Percentiles rank a stretch among this genome's conserved stretches.
phyloP scores from a whole-genome alignment of 495 filamentous ascomycete genomes.

The Pseudevernia furfuracea region DNA sequence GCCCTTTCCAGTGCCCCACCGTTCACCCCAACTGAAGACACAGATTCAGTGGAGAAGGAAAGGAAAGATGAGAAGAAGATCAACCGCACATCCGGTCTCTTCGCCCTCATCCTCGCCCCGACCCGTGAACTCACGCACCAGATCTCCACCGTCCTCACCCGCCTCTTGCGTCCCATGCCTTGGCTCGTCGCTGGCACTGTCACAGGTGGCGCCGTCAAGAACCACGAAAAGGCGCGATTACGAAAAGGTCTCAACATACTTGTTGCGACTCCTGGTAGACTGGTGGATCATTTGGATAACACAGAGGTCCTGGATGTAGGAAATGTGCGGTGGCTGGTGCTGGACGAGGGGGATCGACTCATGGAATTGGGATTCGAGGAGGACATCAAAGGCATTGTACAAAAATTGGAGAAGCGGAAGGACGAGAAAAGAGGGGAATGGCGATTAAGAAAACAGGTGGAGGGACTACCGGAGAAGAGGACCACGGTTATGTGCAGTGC shows the following conservation, averaged over 20 bases:
- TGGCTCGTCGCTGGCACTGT: slow-evolving; percentile 91
- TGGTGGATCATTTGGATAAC: slow-evolving; percentile 85
- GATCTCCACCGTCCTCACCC: slow-evolving; percentile 76
- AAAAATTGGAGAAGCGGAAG: slow-evolving; percentile 51
- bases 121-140: slow-evolving; percentile 92
- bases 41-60: slow-evolving; percentile 25
- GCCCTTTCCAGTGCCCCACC: slow-evolving; percentile 46
- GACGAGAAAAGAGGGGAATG: slow-evolving; percentile 32
- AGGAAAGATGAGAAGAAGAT: slow-evolving; percentile 26
- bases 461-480: slow-evolving; percentile 60
- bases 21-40: slow-evolving; percentile 23
- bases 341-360: slow-evolving; percentile 91
- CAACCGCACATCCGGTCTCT: slow-evolving; percentile 68
- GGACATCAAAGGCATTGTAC: slow-evolving; percentile 71
- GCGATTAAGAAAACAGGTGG: neutral
- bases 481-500: slow-evolving; percentile 92
- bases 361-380: slow-evolving; percentile 98
- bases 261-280: slow-evolving; percentile 84
- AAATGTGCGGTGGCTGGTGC: slow-evolving; percentile 83
- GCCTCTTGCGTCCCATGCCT: slow-evolving; percentile 68
- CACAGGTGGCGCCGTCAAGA: slow-evolving; percentile 94
- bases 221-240: slow-evolving; percentile 87
- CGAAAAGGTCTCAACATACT: slow-evolving; percentile 92
- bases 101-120: slow-evolving; percentile 84
- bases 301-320: slow-evolving; percentile 82